Percentiles rank a stretch among this genome's conserved stretches.
phyloP scores from a whole-genome alignment of 2,329 filamentous ascomycete species.

The Sclerotinia minor region DNA sequence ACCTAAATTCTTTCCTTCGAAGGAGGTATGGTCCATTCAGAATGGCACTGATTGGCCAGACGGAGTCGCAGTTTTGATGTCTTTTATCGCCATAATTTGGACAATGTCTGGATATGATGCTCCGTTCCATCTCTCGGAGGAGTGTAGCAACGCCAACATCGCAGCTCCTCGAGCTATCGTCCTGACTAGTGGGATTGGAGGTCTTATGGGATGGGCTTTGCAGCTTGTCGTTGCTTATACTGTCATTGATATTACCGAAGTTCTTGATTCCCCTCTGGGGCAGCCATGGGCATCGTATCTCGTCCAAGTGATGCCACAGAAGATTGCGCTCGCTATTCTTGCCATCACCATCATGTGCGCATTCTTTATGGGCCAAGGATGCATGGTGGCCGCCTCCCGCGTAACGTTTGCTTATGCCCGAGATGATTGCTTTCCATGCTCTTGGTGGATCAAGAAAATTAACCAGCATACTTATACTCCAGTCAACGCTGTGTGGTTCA shows the following conservation, averaged over 20 bases:
- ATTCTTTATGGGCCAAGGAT: constrained; percentile 70
- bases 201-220: constrained; percentile 70
- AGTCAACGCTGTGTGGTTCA: constrained; percentile 68
- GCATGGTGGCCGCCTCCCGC: constrained; percentile 63
- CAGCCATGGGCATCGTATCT: constrained; percentile 69
- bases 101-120: constrained; percentile 68
- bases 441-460: constrained; percentile 58
- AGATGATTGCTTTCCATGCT: constrained; percentile 65
- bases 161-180: constrained; percentile 72
- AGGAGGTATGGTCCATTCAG: constrained; percentile 67
- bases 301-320: constrained; percentile 62
- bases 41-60: constrained; percentile 66
- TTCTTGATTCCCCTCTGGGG: constrained; percentile 60
- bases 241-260: constrained; percentile 58
- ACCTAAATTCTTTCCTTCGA: constrained; percentile 59
- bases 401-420: constrained; percentile 71
- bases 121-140: constrained; percentile 72
- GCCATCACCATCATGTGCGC: constrained; percentile 63
- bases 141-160: constrained; percentile 71
- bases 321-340: constrained; percentile 59
- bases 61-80: constrained; percentile 69
- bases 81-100: constrained; percentile 70
- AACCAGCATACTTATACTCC: constrained; percentile 61
- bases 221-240: constrained; percentile 71
- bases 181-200: constrained; percentile 65